A percentile compares a stretch with the other conserved stretches of the same genome.
Evolutionary conservation across 495 filamentous ascomycete species (phyloP).

Genomic region (Letharia lupina): DNA sequence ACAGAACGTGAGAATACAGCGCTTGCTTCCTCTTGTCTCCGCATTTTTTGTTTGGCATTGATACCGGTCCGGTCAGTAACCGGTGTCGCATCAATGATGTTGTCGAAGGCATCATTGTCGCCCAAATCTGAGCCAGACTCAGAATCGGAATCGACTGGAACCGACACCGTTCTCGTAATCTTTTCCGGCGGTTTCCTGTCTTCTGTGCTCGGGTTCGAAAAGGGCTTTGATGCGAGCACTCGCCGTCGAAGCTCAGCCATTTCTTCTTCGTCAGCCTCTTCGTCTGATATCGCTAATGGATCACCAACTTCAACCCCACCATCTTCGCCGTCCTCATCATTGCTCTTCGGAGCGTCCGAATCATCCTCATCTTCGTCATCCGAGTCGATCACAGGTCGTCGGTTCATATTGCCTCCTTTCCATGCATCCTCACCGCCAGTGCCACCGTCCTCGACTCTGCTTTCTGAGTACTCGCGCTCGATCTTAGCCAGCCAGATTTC

Average conservation of each 20-base stretch:
- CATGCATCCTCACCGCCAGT: constrained; percentile 59
- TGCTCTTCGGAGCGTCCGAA: constrained; percentile 43
- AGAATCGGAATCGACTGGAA: constrained; percentile 51
- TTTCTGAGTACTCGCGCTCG: constrained; percentile 81
- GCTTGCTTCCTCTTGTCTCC: constrained; percentile 38
- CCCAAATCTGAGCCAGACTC: constrained; percentile 66
- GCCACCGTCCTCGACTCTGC: constrained; percentile 53
- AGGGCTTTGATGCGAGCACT: constrained; percentile 78
- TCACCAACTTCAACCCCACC: constrained; percentile 47
- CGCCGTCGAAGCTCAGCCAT: constrained; percentile 85
- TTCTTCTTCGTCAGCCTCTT: constrained; percentile 74
- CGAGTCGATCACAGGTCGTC: constrained; percentile 44
- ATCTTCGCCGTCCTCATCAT: constrained; percentile 39
- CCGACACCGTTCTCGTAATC: constrained; percentile 43
- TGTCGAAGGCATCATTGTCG: constrained; percentile 69
- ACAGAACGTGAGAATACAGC: constrained; percentile 56
- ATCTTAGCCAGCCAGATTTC: constrained; percentile 80
- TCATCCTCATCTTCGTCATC: constrained; percentile 40
- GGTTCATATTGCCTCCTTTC: constrained; percentile 81
- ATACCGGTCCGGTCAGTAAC: constrained; percentile 77
- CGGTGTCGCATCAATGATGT: constrained; percentile 82
- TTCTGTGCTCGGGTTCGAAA: constrained; percentile 53
- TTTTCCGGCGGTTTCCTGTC: constrained; percentile 47
- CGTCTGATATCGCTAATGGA: constrained; percentile 65
- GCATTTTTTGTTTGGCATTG: constrained; percentile 45